A percentile compares a stretch with the other conserved stretches of the same genome.
phyloP scores from a whole-genome alignment of 345 rosid species.

The Streptanthus diversifolius region DNA sequence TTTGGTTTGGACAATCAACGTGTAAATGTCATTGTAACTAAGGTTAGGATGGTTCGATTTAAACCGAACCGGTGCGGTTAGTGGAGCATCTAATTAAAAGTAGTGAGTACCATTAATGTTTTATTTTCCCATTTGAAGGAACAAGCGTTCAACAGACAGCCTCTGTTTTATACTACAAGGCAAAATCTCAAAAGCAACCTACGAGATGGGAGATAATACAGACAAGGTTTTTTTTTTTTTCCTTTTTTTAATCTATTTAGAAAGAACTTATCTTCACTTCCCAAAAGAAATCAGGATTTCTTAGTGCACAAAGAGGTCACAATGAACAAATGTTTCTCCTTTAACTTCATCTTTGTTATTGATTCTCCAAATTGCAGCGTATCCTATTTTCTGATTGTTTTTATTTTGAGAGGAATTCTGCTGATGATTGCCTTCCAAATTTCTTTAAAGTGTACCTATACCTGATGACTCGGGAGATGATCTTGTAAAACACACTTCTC shows the following conservation, averaged over 20 bases:
- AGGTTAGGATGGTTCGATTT: neutral
- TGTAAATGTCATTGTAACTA: neutral
- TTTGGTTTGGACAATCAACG: neutral
- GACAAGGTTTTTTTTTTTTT: neutral
- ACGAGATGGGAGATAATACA: neutral
- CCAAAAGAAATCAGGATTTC: neutral
- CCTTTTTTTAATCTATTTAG: neutral
- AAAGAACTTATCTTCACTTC: neutral
- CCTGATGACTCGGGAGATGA: conserved; percentile 23
- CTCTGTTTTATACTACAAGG: conserved; percentile 21
- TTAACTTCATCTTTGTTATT: conserved; percentile 8
- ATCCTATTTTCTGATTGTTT: neutral
- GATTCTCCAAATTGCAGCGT: neutral
- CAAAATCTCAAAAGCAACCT: neutral
- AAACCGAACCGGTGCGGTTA: neutral
- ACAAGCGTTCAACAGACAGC: conserved; percentile 1
- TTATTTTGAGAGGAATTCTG: neutral
- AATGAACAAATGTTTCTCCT: conserved; percentile 25
- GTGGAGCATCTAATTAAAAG: neutral
- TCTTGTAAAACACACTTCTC: conserved; percentile 8
- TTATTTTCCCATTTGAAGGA: conserved; percentile 7
- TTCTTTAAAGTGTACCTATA: conserved; percentile 31
- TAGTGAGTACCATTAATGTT: neutral
- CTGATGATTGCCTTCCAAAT: conserved; percentile 16
- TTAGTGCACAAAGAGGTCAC: neutral